These are phyloP conservation scores for Huntiella savannae DNA, from an alignment of 2,329 filamentous ascomycete species.

Conservation along the genomic window DNA sequence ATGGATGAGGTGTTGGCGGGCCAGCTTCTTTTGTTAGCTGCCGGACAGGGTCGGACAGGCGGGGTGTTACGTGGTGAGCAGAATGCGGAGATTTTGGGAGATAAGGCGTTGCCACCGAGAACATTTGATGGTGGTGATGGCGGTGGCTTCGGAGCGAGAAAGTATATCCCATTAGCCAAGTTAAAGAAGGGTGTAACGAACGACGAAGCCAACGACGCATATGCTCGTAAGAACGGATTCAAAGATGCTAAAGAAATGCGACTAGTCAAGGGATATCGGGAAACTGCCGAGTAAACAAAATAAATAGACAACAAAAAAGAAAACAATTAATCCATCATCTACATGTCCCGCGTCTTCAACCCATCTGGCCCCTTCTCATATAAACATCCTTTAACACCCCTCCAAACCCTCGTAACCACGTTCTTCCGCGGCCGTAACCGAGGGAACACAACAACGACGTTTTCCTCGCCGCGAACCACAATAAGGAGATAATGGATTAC, in stretches of 20 bases:
- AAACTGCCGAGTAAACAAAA: slow-evolving; percentile 13
- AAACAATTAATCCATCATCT: not conserved
- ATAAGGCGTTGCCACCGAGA: slow-evolving; percentile 4
- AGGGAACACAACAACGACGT: slow-evolving; percentile 90
- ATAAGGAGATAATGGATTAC: slow-evolving; percentile 79
- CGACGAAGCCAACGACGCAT: slow-evolving; percentile 39
- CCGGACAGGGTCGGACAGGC: slow-evolving; percentile 19
- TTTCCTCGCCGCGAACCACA: slow-evolving; percentile 72
- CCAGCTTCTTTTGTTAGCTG: slow-evolving; percentile 47
- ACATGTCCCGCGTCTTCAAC: slow-evolving; percentile 3
- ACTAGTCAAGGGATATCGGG: slow-evolving; percentile 17
- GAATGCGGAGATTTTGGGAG: slow-evolving; percentile 4
- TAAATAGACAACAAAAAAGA: slow-evolving; percentile 2
- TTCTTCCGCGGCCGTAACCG: slow-evolving; percentile 51
- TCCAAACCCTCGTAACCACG: slow-evolving; percentile 79
- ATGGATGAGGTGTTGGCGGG: slow-evolving; percentile 75
- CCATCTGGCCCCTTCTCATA: slow-evolving; percentile 29
- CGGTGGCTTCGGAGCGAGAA: slow-evolving; percentile 20
- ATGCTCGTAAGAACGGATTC: slow-evolving; percentile 42
- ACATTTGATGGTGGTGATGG: slow-evolving; percentile 38
- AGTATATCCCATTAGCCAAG: slow-evolving; percentile 36
- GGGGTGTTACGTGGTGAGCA: slow-evolving; percentile 1
- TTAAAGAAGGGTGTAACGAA: slow-evolving; percentile 29
- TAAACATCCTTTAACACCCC: slow-evolving; percentile 62
- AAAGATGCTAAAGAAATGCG: slow-evolving; percentile 30